Evolutionary conservation across 2,329 filamentous ascomycete genomes (phyloP), one percentile per base, ranked within the genome.

Genomic region (Dryadomyces quercivorus): DNA sequence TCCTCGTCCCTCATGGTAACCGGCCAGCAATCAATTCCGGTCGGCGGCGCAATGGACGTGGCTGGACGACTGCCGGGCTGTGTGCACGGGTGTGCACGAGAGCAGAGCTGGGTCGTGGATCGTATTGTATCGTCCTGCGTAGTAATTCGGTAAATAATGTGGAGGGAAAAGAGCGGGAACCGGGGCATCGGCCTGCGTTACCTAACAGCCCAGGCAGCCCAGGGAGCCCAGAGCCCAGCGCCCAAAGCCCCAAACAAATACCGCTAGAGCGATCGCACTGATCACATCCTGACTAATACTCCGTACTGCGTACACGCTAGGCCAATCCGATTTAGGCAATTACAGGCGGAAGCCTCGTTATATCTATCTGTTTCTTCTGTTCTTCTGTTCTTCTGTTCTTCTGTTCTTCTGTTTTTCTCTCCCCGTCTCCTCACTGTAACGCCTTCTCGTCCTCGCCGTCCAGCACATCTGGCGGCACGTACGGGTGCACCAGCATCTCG

Each of bases 401-500:
- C 20, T 34, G 13, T 22, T 16, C 22, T 15, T 31, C n/a, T 48
- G 21, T 48, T 18, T 31, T 12, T 31, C 45, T 26, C 2, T 10
- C 20, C 15, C n/a, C n/a, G n/a, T n/a, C n/a, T 51, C 15, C 4
- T 26, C 49, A 21, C 44, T 22, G 6, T 26, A 38, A 18, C 31
- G 21, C 26, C 26, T 46, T 40, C 31, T 46, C 46, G 20, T 55
- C 51, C 5, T 52, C 31, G 34, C 21, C 55, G 36, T 58, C 58
- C 21, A 26, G 34, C 13, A 57, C 38, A 22, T 58, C 55, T 31
- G 87, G 86, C 42, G 87, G 85, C 51, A 86, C 75, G 64, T 84
- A 92, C 0, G 86, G 88, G 60, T 79, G 79, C 59, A 91, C 77
- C 57, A 93, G 75, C 86, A 93, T 88, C 64, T 90, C 82, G 66